A percentile compares a stretch with the other conserved stretches of the same genome.
Evolutionary conservation across 345 rosid species (phyloP).

Genomic region (Dipteronia sinensis): DNA sequence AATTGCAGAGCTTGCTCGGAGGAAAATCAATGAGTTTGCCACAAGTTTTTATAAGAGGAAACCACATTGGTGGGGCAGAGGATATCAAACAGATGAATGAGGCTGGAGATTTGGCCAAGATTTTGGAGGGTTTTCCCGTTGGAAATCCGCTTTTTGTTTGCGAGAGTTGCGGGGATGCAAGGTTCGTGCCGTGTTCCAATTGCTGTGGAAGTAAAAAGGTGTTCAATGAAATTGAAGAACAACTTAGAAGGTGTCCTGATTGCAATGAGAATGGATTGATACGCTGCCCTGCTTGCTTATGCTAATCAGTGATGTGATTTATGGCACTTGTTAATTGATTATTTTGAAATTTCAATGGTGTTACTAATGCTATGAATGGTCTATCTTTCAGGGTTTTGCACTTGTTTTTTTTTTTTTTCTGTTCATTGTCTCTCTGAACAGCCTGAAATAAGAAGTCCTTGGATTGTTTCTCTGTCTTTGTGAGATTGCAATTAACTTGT

Average conservation of each 20-base stretch:
- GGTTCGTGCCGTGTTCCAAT: constrained; percentile 68
- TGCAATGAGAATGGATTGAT: constrained; percentile 92
- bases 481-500: too few relatives aligned
- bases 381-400: not conserved
- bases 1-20: constrained; percentile 45
- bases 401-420: not conserved
- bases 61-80: constrained; percentile 70
- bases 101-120: constrained; percentile 59
- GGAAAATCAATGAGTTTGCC: constrained; percentile 57
- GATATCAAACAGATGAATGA: constrained; percentile 78
- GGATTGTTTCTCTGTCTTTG: too few relatives aligned
- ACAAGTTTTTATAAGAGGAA: constrained; percentile 67
- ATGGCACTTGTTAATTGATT: too few relatives aligned
- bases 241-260: constrained; percentile 57
- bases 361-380: too few relatives aligned
- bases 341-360: not conserved
- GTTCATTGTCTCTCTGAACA: not conserved
- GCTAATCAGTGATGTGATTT: not conserved
- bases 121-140: constrained; percentile 56
- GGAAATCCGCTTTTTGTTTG: constrained; percentile 43
- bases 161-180: constrained; percentile 72
- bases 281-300: constrained; percentile 47
- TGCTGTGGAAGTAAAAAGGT: constrained; percentile 85
- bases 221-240: constrained; percentile 49
- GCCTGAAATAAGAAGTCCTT: not conserved